A percentile compares a stretch with the other conserved stretches of the same genome.
Evolutionary conservation across 305 asterid genomes (phyloP).

Genomic region (Salvia sclarea): DNA sequence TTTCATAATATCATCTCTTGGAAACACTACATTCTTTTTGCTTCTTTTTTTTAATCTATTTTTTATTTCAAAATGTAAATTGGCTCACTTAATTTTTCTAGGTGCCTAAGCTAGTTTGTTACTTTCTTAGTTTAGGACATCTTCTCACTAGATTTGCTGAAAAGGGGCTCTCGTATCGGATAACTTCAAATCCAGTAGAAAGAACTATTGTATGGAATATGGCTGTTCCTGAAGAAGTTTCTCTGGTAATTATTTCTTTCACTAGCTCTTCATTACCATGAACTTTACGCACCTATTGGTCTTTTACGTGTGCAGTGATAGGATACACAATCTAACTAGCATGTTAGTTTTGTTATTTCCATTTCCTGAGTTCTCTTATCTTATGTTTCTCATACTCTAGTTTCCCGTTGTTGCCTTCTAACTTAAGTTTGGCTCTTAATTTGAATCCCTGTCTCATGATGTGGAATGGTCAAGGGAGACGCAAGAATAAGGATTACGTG

Average conservation of each 20-base stretch:
- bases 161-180: slow-evolving; percentile 70
- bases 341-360: slow-evolving; percentile 11
- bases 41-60: slow-evolving; percentile 7
- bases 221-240: slow-evolving; percentile 67
- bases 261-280: slow-evolving; percentile 31
- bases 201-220: slow-evolving; percentile 81
- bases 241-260: slow-evolving; percentile 48
- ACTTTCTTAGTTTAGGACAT: slow-evolving; percentile 63
- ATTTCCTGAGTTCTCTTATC: slow-evolving; percentile 19
- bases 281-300: background rate
- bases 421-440: slow-evolving; percentile 9
- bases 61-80: no score
- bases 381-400: slow-evolving; percentile 13
- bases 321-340: slow-evolving; percentile 5
- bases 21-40: background rate
- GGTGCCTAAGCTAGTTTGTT: slow-evolving; percentile 36
- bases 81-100: slow-evolving; percentile 23
- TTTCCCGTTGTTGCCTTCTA: slow-evolving; percentile 19
- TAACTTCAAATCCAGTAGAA: slow-evolving; percentile 74
- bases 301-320: slow-evolving; percentile 5
- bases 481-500: slow-evolving; percentile 1
- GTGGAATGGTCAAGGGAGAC: slow-evolving; percentile 22
- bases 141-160: slow-evolving; percentile 85
- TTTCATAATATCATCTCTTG: slow-evolving; percentile 22
- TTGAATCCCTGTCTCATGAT: slow-evolving; percentile 23